Base-by-base conservation (phyloP, 2,329 filamentous ascomycete species). In the Cercospora berteroae region DNA sequence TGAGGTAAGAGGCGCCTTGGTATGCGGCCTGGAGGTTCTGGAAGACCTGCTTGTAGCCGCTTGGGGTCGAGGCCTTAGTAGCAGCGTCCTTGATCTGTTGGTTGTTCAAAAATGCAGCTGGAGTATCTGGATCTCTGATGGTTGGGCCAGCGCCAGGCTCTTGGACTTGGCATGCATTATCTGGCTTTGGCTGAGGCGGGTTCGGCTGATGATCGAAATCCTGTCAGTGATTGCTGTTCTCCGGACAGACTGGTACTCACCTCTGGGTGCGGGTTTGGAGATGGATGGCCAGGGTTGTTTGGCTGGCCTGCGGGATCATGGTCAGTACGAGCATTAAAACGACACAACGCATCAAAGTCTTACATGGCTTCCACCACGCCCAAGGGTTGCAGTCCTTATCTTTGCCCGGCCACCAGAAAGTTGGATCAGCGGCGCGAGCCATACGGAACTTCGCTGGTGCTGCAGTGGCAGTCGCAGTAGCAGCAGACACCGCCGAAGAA, bases 1-100 rank as follows among this genome's bases (percentile, higher is more conserved):
- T 75, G 52, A 79, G 65, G 71, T 79, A 79, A 23, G 73, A 75
- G 60, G 77, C 73, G 44, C 73, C 75, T 23, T 55, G 69, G 42
- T 69, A 70, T 7, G 76, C 71, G 7, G 69, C 77, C 42, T 77
- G 71, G 18, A 78, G 64, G 69, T 78, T 69, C 48, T 68, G 69
- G 75, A 78, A 79, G 42, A 74, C 71, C 39, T 73, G 64, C n/a
- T 55, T 70, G 72, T 78, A 78, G 39, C 29, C 44, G 18, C 44
- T 62, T 62, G 60, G 60, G 18, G 60, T 55, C 16, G 60, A 12
- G 16, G 60, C 60, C n/a, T 36, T 3, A 2, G 23, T n/a, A 23
- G 44, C 60, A 27, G 44, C 44, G 31, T 62, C 60, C 27, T 44
- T 42, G 60, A 62, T 50, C 27, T 42, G 36, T 25, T 42, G 60